Percentiles rank a stretch among this genome's conserved stretches.
Conservation (phyloP, 2,329 filamentous ascomycete species). For the Microcera coccophila region DNA sequence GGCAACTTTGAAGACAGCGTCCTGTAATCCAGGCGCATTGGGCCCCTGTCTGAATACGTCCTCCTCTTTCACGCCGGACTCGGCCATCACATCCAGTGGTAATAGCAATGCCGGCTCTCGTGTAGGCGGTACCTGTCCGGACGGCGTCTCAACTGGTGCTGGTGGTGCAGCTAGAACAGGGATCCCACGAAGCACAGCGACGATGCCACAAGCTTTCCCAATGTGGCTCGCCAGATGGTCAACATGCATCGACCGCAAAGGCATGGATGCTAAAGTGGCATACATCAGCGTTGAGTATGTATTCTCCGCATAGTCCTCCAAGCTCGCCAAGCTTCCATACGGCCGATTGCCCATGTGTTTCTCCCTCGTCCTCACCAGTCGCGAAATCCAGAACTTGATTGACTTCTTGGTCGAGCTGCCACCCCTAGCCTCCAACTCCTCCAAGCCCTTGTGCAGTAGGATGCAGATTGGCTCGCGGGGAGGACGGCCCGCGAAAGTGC, state of each 20-base stretch:
- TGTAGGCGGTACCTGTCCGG: conserved; percentile 36
- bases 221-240: conserved; percentile 95
- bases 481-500: conserved; percentile 71
- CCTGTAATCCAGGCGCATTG: conserved; percentile 73
- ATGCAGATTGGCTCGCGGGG: conserved; percentile 90
- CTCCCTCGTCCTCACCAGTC: conserved; percentile 77
- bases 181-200: conserved; percentile 79
- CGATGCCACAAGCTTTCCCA: conserved; percentile 88
- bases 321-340: conserved; percentile 64
- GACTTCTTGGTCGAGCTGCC: conserved; percentile 43
- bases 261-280: conserved; percentile 73
- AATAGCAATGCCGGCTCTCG: conserved; percentile 62
- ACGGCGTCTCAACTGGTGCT: conserved; percentile 43
- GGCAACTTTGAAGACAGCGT: conserved; percentile 88
- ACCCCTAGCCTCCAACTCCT: conserved; percentile 50
- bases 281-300: conserved; percentile 94
- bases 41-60: conserved; percentile 80
- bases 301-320: conserved; percentile 89
- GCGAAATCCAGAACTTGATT: conserved; percentile 68
- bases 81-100: conserved; percentile 85
- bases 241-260: conserved; percentile 74
- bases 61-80: conserved; percentile 77
- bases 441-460: conserved; percentile 69
- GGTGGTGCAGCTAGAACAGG: conserved; percentile 78
- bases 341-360: conserved; percentile 80